Evolutionary conservation across 768 basidiomycete genomes (phyloP), one percentile per base, ranked within the genome.

Genomic region (Naganishia vishniacii): DNA sequence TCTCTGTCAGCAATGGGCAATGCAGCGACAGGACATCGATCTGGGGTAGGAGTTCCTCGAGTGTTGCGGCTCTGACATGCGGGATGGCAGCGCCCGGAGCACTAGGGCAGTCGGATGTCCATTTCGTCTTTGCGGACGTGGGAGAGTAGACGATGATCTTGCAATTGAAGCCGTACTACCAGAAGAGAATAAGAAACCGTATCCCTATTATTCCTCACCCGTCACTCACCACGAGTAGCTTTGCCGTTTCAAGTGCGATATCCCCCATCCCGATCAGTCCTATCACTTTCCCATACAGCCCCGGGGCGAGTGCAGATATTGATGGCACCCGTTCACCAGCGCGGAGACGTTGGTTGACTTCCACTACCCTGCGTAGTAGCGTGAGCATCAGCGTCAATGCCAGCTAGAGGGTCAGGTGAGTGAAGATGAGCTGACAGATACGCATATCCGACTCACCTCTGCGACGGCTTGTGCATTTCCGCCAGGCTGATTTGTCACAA

Each of bases 261-360:
- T 71, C 68, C 25, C 78, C 78, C 68, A 78, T 79, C 1, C 77
- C 78, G 7, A 79, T 69, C 32, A 79, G 41, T 1, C 77, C 78
- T 26, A 78, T 65, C 2, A 73, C 75, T 48, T 72, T 73, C 42
- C 75, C 74, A 41, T 69, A 66, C 37, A 78, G 61, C 11, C 72
- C 72, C 4, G 71, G 72, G 7, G 72, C 44, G 5, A 76, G 61
- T 15, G 62, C 68, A 1, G 28, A 45, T 34, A 75, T 73, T 9
- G 71, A 70, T 0, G 65, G 48, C 18, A 74, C 51, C 1, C 32
- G 59, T 56, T 73, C 70, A 16, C 74, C 74, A 1, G 64, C 65
- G 20, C 66, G 51, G 51, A 73, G 67, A 13, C 69, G 58, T 26
- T 42, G 56, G 40, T 71, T 69, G 13, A 71, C 28, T 49, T 75